Conservation (phyloP, 2,329 filamentous ascomycete species). For the Teratosphaeria epicoccoides region DNA sequence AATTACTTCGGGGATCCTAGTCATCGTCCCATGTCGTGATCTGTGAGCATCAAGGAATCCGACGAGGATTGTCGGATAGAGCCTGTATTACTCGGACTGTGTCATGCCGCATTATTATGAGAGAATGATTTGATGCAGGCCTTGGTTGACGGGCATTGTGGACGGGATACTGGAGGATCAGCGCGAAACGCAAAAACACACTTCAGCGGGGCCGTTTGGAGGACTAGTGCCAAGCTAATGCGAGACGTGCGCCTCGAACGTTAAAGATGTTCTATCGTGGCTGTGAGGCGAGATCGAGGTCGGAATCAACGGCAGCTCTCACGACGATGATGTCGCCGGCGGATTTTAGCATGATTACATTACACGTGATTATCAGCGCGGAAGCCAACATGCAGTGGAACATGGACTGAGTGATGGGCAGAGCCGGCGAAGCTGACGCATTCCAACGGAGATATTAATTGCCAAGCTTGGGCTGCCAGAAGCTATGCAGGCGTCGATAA, state of each 20-base stretch:
- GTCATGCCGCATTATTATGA: no score
- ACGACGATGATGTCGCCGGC: not conserved
- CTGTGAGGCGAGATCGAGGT: not conserved
- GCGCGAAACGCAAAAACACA: not conserved
- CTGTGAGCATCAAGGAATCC: not conserved
- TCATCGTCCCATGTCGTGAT: not conserved
- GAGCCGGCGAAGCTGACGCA: not conserved
- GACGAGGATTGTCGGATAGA: not conserved
- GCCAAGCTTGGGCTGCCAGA: conserved; percentile 1
- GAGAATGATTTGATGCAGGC: no score
- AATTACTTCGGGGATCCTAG: not conserved
- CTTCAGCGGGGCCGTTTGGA: not conserved
- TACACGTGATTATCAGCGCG: not conserved
- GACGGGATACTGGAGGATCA: not conserved
- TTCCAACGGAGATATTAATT: not conserved
- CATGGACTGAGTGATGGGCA: not conserved
- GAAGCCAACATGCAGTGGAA: not conserved
- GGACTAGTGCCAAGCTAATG: not conserved
- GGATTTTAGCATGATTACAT: no score
- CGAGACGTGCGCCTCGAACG: not conserved
- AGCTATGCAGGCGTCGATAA: not conserved
- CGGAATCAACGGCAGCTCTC: not conserved
- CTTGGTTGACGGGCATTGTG: not conserved
- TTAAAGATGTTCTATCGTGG: not conserved
- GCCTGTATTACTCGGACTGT: no score